Evolutionary conservation across 2,329 filamentous ascomycete genomes (phyloP), one percentile per base, ranked within the genome.

Genomic region (Helotiales sp.): DNA sequence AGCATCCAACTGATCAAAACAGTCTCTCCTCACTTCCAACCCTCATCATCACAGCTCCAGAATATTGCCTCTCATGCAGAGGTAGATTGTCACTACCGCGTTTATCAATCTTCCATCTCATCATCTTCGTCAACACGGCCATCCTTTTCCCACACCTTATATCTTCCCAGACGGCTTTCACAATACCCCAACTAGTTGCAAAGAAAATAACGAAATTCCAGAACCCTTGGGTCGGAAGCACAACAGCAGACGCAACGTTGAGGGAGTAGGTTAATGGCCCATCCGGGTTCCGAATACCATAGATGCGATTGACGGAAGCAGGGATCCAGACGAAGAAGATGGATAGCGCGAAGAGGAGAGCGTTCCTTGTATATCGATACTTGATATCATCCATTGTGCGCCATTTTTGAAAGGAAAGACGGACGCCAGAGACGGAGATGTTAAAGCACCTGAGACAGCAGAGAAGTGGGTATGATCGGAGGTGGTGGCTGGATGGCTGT

Each of bases 131-230:
- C 25, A 27, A 22, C 22, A 15, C 4, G 8, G 15, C 10, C 19
- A 25, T 12, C 19, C 40, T 24, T 10, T 27, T 30, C 5, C 29
- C 25, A 9, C 13, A 7, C 13, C 46, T 5, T 12, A 48, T 10
- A 19, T 48, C 46, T 4, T 2, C 27, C 46, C 25, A 48, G 2
- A 48, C 46, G 3, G 12, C 7, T 15, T 30, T 31, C 5, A 30
- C 27, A 1, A 86, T 85, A 49, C 80, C 73, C 80, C 84, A 83
- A 5, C 87, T 90, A 0, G 88, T 90, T 12, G 83, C 79, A 17
- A 86, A 75, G 72, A 93, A 95, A 62, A 95, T 90, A 53, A 90
- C 73, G 19, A 86, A 83, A 69, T 95, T 95, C 89, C 90, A 93
- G 67, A 93, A 89, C 0, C 91, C 91, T 68, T 95, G 91, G 0